Percentiles rank a stretch among this genome's conserved stretches.
These are phyloP conservation scores for Spergularia azorica DNA, from an alignment of 179 eudicot genomes.

Conservation along the genomic window DNA sequence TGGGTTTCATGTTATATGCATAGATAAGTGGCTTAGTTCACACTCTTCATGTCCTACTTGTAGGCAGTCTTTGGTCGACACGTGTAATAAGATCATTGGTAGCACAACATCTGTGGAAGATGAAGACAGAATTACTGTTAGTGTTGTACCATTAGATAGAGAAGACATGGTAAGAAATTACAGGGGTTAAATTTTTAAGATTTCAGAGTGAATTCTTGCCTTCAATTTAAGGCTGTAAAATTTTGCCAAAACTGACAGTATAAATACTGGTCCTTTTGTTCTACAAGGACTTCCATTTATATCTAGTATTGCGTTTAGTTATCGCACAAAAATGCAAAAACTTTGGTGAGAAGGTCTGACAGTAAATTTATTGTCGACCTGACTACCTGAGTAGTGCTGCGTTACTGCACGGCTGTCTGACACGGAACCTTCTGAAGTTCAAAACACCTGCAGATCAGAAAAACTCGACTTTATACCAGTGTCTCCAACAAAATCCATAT, in stretches of 20 bases:
- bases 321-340: background rate
- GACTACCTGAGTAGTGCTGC: too few relatives aligned
- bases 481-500: too few relatives aligned
- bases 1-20: constrained; percentile 39
- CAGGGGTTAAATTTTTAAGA: background rate
- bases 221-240: too few relatives aligned
- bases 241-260: too few relatives aligned
- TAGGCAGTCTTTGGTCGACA: constrained; percentile 29
- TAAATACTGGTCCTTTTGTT: background rate
- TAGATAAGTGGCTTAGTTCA: constrained; percentile 37
- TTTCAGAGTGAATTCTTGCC: too few relatives aligned
- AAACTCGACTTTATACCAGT: too few relatives aligned
- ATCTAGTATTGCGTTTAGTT: background rate
- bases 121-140: constrained; percentile 6
- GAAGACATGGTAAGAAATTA: constrained; percentile 18
- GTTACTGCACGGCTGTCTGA: too few relatives aligned
- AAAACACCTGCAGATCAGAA: too few relatives aligned
- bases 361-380: too few relatives aligned
- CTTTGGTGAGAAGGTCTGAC: too few relatives aligned
- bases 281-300: background rate
- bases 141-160: constrained; percentile 22
- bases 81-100: constrained; percentile 33
- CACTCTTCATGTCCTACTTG: constrained; percentile 41
- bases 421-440: too few relatives aligned
- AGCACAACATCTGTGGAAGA: constrained; percentile 13